Base-by-base conservation (phyloP, 1,139 yeast genomes). In the Scheffersomyces illinoinensis region DNA sequence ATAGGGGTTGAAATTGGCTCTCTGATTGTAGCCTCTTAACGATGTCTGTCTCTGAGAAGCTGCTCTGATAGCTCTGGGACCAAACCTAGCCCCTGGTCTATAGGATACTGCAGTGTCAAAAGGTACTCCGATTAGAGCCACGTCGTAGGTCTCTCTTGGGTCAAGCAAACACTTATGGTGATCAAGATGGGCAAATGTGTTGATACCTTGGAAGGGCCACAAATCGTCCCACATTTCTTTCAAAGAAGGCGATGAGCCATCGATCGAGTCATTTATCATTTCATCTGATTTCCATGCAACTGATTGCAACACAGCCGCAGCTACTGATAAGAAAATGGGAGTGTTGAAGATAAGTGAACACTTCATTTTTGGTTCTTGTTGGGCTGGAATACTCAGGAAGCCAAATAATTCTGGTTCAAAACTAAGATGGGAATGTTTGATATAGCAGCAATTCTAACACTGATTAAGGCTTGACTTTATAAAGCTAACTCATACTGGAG, bases 51-150 rank as follows among this genome's bases (percentile, higher is more conserved):
- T 81, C 73, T 87, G 91, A 1, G 93, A 88, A 1, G 92, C 93
- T 4, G 83, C 77, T 60, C 96, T 77, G 56, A 90, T 87, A 3
- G 92, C 91, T 56, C 90, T 76, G 3, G 96, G 96, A 0, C 96
- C 96, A 71, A 90, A 90, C 59, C 96, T 76, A 5, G 96, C 93
- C 20, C 95, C 93, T 0, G 91, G 84, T 60, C 93, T 77, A 69
- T 87, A 89, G 1, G 91, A 84, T 0, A 86, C 86, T 0, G 92
- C 93, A 4, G 93, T 89, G 67, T 89, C 95, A 67, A 89, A 89
- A 0, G 95, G 95, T 5, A 88, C 90, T 10, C 95, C 95, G 61
- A 90, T 80, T 23, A 90, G 66, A 0, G 87, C 96, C 57, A 90
- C 81, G 66, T 90, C 96, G 65, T 80, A 89, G 1, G 74, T 65